Base-by-base conservation (phyloP, 352 stramenopile genomes). In the Phytopythium litorale region DNA sequence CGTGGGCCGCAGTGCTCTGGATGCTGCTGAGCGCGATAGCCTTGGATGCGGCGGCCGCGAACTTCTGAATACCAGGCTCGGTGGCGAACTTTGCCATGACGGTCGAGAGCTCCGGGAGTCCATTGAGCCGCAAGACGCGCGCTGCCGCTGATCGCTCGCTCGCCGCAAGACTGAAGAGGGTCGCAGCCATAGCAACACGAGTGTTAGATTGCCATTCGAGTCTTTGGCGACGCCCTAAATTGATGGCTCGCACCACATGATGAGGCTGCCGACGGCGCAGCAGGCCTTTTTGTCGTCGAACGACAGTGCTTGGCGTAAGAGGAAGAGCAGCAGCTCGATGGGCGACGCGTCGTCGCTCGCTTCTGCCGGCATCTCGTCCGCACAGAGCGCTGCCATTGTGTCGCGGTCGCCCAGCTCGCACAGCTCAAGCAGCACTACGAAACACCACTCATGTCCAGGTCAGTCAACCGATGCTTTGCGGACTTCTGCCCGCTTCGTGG, bases 261-360 rank as follows among this genome's bases (percentile, higher is more conserved):
- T 66, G 50, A 94, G 71, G 13, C 79, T 90, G 7, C 77, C 84
- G 16, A 88, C 76, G 4, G 84, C 84, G 63, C 84, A 94, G 25
- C 76, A 83, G 30, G 81, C 83, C 61, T 94, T 94, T 62, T 90
- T 90, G 70, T 92, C 84, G 38, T 94, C 84, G 30, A 87, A 78
- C 45, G 79, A 82, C 0, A 92, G 78, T 8, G 72, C 76, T 64
- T 94, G 84, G 1, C 83, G 77, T 13, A 94, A 60, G 18, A 94
- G 61, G 49, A 89, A 87, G n/a, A 92, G 65, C 45, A 92, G 49
- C 4, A 92, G 63, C 18, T 81, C 86, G n/a, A 92, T 71, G 1
- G 84, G 76, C 3, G 79, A 81, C 32, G 87, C 70, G 23, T 85
- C 74, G 28, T 69, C 35, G 15, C n/a, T 45, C 23, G 4, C 18